These are phyloP conservation scores for Pichia phayaonensis DNA, from an alignment of 805 yeast species.

Conservation along the genomic window DNA sequence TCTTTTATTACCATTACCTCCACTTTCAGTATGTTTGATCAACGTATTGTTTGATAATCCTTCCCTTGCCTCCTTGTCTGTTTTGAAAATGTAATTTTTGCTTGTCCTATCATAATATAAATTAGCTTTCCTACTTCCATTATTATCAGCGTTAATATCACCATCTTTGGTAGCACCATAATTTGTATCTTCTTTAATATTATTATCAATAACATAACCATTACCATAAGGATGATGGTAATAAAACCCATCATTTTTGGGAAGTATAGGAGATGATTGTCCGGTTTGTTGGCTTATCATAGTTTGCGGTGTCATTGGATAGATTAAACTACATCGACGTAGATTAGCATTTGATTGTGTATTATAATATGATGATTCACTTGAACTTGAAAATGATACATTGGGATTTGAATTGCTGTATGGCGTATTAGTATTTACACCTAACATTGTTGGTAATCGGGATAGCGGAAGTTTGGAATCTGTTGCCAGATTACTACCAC, in stretches of 20 bases:
- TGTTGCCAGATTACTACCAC: background rate
- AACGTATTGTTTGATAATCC: background rate
- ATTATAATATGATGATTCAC: background rate
- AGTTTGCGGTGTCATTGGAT: conserved; percentile 5
- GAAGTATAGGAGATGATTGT: background rate
- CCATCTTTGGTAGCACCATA: background rate
- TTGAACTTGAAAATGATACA: background rate
- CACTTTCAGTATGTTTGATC: background rate
- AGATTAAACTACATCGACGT: background rate
- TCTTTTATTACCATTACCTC: background rate
- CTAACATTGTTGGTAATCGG: too few species aligned
- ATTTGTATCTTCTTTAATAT: too few species aligned
- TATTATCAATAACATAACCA: background rate
- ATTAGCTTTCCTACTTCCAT: background rate
- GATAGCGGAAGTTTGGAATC: too few species aligned
- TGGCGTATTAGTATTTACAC: too few species aligned
- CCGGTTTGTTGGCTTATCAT: background rate
- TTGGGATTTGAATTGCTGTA: background rate
- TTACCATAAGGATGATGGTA: background rate
- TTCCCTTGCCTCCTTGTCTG: background rate
- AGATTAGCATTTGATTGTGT: background rate
- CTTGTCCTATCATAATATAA: background rate
- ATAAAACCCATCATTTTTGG: background rate
- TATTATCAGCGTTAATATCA: background rate
- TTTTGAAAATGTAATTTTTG: conserved; percentile 1